Base-by-base conservation (phyloP, 78 protist genomes). In the Trichosphaerium sp. region DNA sequence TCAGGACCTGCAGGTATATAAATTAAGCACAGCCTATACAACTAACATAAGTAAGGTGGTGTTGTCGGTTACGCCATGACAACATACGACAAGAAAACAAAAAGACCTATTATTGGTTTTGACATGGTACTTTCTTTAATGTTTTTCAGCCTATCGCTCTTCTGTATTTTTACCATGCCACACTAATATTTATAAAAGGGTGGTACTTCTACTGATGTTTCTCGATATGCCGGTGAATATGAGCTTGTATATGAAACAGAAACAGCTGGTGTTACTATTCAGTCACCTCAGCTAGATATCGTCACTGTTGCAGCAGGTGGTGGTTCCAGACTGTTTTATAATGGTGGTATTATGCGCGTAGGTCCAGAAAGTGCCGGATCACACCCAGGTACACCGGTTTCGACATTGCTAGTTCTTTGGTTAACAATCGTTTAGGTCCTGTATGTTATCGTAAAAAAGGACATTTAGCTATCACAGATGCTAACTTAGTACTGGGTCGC, bases 221-320 rank as follows among this genome's bases (percentile, higher is more conserved):
- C 82, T 11, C 66, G 89, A 38, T 82, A 29, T 25, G 71, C 18
- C 42, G 94, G 92, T 21, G 1, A 26, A 15, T 75, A 51, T 5
- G 95, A 90, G 62, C 94, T 80, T 54, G 91, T 89, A 0, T 90
- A 78, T 43, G 97, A 94, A 58, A 78, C 87, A 32, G 64, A 47
- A 18, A 78, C 72, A 0, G 95, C 97, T 0, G 97, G 97, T 21
- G 78, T 85, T 26, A 61, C 76, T 3, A 84, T 92, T n/a, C 95
- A 85, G 65, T 87, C 94, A 21, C 96, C 94, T 12, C 94, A 90
- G 69, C 74, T 94, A 14, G 96, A 90, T 77, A 85, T 94, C 71
- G 51, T 38, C 26, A 93, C 98, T 2, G 97, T 94, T 2, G 98
- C 98, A 0, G 93, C 98, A 2, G 97, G 97, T 42, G 98, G 98